Conservation (phyloP, 306 rosid genomes). For the Alnus rubra region DNA sequence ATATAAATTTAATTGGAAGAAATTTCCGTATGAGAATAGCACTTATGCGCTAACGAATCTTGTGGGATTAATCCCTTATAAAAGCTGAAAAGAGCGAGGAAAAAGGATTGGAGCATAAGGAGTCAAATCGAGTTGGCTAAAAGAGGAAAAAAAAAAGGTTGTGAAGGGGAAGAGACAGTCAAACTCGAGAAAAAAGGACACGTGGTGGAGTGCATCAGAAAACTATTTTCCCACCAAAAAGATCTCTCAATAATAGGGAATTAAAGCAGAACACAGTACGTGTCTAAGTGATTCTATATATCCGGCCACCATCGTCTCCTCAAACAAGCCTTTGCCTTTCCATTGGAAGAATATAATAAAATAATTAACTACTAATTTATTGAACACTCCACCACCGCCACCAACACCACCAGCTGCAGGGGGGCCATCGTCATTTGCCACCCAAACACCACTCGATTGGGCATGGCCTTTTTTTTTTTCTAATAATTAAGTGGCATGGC, state of each 20-base stretch:
- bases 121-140: slow-evolving; percentile 37
- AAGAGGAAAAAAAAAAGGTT: slow-evolving; percentile 28
- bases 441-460: not conserved
- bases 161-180: slow-evolving; percentile 26
- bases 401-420: slow-evolving; percentile 6
- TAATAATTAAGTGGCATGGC: not conserved
- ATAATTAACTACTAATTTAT: not conserved
- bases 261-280: slow-evolving; percentile 33
- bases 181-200: slow-evolving; percentile 32
- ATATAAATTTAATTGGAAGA: not conserved
- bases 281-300: slow-evolving; percentile 35
- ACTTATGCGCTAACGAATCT: not conserved
- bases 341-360: not conserved
- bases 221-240: slow-evolving; percentile 11
- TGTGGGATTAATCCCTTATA: not conserved
- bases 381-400: not conserved
- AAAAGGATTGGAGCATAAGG: slow-evolving; percentile 18
- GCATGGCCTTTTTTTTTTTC: not conserved
- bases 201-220: slow-evolving; percentile 43
- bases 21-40: not conserved
- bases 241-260: slow-evolving; percentile 10
- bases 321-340: no score
- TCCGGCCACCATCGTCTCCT: no score
- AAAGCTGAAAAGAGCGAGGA: not conserved
- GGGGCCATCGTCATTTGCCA: not conserved